Evolutionary conservation across 805 yeast species (phyloP), one percentile per base, ranked within the genome.

Genomic region (Saturnispora sanitii): DNA sequence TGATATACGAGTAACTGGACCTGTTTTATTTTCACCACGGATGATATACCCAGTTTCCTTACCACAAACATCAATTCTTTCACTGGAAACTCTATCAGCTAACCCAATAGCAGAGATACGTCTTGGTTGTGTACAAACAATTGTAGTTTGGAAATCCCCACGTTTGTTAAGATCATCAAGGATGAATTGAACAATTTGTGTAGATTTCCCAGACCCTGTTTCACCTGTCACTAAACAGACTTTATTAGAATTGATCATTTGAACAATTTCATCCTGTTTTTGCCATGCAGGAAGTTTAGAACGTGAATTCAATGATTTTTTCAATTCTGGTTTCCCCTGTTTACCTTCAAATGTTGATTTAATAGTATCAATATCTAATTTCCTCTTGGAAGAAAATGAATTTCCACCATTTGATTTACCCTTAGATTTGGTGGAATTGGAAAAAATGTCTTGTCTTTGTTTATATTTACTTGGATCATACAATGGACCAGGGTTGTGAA

Each of bases 131-230:
- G 96, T 87, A 60, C 96, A 87, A 1, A 90, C 64, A 4, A 90
- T 82, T 30, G 68, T 71, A 3, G 81, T 70, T 19, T 62, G 57
- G 46, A 68, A 79, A 45, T 73, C 73, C 0, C 71, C 71, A 11
- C 60, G 55, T 0, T 61, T 35, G 37, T 73, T 67, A 44, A 84
- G 52, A 30, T 77, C 67, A 56, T 90, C 97, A 15, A 90, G 61
- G 17, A 90, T 65, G 49, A 87, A 90, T 57, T 90, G 98, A 5
- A 86, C 95, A 4, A 85, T 76, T 56, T 90, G 98, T 0, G 98
- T 90, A 1, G 96, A 85, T 55, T 90, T 90, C 50, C 97, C 97
- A 1, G 96, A 88, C 51, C 97, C 97, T 0, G 97, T 90, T 57
- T 92, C 98, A 57, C 97, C 98, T 2, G 97, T 90, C 28, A 90